Evolutionary conservation across 768 basidiomycete species (phyloP).

Genomic region (Crassisporium funariophilum): DNA sequence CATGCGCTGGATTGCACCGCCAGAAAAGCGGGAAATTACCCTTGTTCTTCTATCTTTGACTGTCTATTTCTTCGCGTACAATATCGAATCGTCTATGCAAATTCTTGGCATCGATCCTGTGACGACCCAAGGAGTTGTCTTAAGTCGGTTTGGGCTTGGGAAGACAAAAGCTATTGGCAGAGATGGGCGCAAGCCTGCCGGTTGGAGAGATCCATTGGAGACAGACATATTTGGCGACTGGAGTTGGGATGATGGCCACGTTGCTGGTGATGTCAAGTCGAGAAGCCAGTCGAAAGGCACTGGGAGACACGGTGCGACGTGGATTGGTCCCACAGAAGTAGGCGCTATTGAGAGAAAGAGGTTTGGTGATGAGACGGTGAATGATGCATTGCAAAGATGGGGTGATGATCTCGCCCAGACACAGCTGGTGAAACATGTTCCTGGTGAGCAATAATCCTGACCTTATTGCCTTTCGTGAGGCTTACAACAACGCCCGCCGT

Average conservation of each 20-base stretch:
- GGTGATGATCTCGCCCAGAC: slow-evolving; percentile 55
- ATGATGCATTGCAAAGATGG: slow-evolving; percentile 62
- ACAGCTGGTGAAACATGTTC: slow-evolving; percentile 59
- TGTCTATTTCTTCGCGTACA: slow-evolving; percentile 71
- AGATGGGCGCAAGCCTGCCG: slow-evolving; percentile 51
- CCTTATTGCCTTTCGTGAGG: no score
- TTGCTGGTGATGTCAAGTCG: slow-evolving; percentile 58
- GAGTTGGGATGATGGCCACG: slow-evolving; percentile 62
- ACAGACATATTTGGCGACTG: slow-evolving; percentile 68
- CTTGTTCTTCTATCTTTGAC: slow-evolving; percentile 67
- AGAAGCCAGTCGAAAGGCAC: slow-evolving; percentile 43
- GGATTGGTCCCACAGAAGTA: slow-evolving; percentile 37
- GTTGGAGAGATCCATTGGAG: slow-evolving; percentile 63
- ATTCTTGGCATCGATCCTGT: slow-evolving; percentile 49
- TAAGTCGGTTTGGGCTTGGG: slow-evolving; percentile 42
- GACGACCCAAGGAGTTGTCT: slow-evolving; percentile 37
- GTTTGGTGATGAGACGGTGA: slow-evolving; percentile 41
- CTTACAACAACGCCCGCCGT: no score
- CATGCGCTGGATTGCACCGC: slow-evolving; percentile 68
- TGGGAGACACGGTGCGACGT: slow-evolving; percentile 47
- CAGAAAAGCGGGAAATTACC: slow-evolving; percentile 72
- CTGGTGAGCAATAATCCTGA: slow-evolving; percentile 47
- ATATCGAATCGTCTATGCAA: slow-evolving; percentile 66
- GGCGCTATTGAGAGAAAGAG: slow-evolving; percentile 21
- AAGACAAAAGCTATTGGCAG: slow-evolving; percentile 36